Evolutionary conservation across 495 filamentous ascomycete species (phyloP).

Genomic region (Friedmanniomyces simplex): DNA sequence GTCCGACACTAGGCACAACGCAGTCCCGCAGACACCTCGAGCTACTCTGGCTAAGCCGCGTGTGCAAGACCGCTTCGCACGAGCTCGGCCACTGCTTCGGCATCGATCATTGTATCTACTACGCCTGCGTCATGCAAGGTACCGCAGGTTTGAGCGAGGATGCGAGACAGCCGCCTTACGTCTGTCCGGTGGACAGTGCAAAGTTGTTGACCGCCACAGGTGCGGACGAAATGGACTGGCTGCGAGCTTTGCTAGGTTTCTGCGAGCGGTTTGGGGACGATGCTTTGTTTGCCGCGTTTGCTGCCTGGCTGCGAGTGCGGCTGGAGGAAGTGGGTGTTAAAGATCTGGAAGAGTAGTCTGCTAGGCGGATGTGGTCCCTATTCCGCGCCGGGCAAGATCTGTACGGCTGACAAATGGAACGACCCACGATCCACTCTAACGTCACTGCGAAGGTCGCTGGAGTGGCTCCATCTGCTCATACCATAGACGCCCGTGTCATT

Average conservation of each 20-base stretch:
- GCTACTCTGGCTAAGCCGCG: conserved; percentile 45
- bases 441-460: too few relatives aligned
- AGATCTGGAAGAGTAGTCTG: too few relatives aligned
- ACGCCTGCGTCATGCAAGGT: conserved; percentile 61
- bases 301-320: conserved; percentile 11
- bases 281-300: conserved; percentile 18
- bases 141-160: conserved; percentile 52
- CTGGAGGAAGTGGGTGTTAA: background rate
- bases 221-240: conserved; percentile 31
- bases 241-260: conserved; percentile 36
- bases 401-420: too few relatives aligned
- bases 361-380: too few relatives aligned
- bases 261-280: conserved; percentile 30
- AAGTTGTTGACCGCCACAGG: conserved; percentile 42
- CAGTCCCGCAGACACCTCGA: background rate
- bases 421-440: too few relatives aligned
- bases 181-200: conserved; percentile 52
- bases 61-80: conserved; percentile 49
- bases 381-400: too few relatives aligned
- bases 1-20: background rate
- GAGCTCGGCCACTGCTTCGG: conserved; percentile 60
- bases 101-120: conserved; percentile 56
- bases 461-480: too few relatives aligned
- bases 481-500: too few relatives aligned
- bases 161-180: conserved; percentile 53